These are phyloP conservation scores for Penicillium coprophilum DNA, from an alignment of 495 filamentous ascomycete species.

Conservation along the genomic window DNA sequence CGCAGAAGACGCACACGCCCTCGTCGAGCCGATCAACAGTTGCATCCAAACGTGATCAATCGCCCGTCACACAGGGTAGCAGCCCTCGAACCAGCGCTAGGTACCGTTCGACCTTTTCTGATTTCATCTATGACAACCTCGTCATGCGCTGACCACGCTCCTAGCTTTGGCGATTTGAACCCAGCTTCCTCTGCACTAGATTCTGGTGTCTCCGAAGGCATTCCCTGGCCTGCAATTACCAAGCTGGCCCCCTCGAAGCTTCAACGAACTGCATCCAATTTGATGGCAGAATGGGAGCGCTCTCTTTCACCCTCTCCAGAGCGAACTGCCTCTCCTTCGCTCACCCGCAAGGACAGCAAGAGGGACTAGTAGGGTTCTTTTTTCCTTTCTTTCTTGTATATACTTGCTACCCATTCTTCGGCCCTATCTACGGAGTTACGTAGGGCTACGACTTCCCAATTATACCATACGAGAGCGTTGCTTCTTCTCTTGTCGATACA, in stretches of 20 bases:
- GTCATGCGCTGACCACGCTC: constrained; percentile 34
- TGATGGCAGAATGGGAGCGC: constrained; percentile 79
- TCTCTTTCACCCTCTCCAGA: constrained; percentile 43
- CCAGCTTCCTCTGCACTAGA: constrained; percentile 31
- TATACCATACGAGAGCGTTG: constrained; percentile 33
- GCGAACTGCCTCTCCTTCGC: constrained; percentile 26
- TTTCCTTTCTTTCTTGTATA: constrained; percentile 20
- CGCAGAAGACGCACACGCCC: constrained; percentile 45
- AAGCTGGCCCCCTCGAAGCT: constrained; percentile 66
- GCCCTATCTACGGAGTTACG: constrained; percentile 33
- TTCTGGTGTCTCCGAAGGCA: constrained; percentile 52
- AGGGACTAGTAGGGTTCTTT: constrained; percentile 31
- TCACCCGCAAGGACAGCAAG: constrained; percentile 36
- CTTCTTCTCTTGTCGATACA: constrained; percentile 20
- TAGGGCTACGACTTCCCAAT: constrained; percentile 40
- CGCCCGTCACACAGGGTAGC: constrained; percentile 48
- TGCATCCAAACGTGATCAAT: constrained; percentile 46
- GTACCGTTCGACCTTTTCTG: constrained; percentile 44
- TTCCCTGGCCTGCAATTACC: constrained; percentile 66
- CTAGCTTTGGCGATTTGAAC: constrained; percentile 47
- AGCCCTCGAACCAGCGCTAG: constrained; percentile 54
- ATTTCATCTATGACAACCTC: constrained; percentile 36
- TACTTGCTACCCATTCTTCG: constrained; percentile 26
- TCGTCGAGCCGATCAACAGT: constrained; percentile 49
- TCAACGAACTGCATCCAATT: constrained; percentile 63